A percentile compares a stretch with the other conserved stretches of the same genome.
Evolutionary conservation across 2,329 filamentous ascomycete genomes (phyloP).

Genomic region (Cytospora paraplurivora): DNA sequence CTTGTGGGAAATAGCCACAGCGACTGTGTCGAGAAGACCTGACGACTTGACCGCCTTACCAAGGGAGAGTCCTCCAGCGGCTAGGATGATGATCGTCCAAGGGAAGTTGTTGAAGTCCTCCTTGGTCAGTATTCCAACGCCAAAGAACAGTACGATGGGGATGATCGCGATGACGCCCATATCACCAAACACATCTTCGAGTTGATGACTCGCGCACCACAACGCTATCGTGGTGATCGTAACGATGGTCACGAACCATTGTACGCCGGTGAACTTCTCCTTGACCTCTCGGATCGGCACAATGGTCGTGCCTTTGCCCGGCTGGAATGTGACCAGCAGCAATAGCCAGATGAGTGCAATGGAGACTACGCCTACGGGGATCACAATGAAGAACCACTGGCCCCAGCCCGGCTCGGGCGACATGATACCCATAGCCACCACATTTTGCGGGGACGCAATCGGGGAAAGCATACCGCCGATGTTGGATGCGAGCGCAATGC

Average conservation of each 20-base stretch:
- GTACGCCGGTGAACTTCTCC: constrained; percentile 82
- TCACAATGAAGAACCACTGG: constrained; percentile 93
- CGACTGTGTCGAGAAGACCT: constrained; percentile 86
- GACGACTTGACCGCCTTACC: constrained; percentile 95
- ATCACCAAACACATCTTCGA: constrained; percentile 87
- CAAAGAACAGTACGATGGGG: constrained; percentile 93
- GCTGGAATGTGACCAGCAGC: constrained; percentile 81
- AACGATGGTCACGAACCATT: constrained; percentile 88
- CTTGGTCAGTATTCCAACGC: constrained; percentile 92
- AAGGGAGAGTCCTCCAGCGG: constrained; percentile 86
- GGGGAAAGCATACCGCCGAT: constrained; percentile 95
- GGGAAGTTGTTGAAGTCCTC: constrained; percentile 99
- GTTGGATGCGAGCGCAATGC: constrained; percentile 92
- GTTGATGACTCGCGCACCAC: constrained; percentile 90
- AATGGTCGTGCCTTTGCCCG: constrained; percentile 82
- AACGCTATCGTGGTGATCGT: constrained; percentile 83
- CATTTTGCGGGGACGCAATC: constrained; percentile 96
- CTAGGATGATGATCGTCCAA: constrained; percentile 99
- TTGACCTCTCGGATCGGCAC: constrained; percentile 88
- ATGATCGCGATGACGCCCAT: constrained; percentile 99
- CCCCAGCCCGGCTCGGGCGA: constrained; percentile 87
- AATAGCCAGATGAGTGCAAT: constrained; percentile 88
- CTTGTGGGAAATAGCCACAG: constrained; percentile 69
- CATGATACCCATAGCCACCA: constrained; percentile 97
- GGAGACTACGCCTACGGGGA: constrained; percentile 89